phyloP scores from a whole-genome alignment of 257 asterid species.

The Ilex aquifolium region DNA sequence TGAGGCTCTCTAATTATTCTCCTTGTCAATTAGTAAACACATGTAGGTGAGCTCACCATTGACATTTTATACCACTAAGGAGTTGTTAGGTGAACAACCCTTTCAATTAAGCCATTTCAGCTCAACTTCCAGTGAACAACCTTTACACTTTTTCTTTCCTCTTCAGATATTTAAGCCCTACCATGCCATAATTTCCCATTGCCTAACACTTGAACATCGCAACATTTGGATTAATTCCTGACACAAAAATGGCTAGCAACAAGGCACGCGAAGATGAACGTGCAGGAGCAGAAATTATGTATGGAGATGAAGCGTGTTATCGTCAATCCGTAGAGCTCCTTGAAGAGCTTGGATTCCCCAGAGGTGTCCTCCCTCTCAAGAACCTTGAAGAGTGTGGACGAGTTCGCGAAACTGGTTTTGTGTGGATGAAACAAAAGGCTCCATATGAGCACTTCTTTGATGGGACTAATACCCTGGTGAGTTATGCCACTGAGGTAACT shows the following conservation, averaged over 20 bases:
- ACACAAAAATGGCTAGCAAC: constrained; percentile 35
- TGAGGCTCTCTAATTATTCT: no score
- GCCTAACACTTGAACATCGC: background rate
- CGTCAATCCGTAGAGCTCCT: constrained; percentile 54
- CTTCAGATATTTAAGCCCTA: constrained; percentile 28
- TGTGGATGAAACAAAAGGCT: constrained; percentile 90
- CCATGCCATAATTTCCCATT: background rate
- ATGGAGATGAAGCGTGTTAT: constrained; percentile 59
- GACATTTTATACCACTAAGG: no score
- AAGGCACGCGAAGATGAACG: constrained; percentile 33
- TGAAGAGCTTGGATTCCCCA: constrained; percentile 73
- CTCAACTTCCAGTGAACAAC: constrained; percentile 46
- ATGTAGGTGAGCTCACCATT: no score
- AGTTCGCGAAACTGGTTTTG: constrained; percentile 70
- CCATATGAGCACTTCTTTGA: constrained; percentile 69
- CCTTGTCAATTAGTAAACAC: no score
- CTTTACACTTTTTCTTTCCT: constrained; percentile 10
- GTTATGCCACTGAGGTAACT: constrained; percentile 75
- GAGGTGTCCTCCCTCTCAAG: constrained; percentile 75
- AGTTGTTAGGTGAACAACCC: constrained; percentile 21
- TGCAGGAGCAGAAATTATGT: constrained; percentile 55
- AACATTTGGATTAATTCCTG: background rate
- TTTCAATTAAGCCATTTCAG: constrained; percentile 22
- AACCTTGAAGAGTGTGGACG: constrained; percentile 88
- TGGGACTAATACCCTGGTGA: constrained; percentile 52